A percentile compares a stretch with the other conserved stretches of the same genome.
Evolutionary conservation across 2,329 filamentous ascomycete species (phyloP).

Genomic region (Sporothrix protearum): DNA sequence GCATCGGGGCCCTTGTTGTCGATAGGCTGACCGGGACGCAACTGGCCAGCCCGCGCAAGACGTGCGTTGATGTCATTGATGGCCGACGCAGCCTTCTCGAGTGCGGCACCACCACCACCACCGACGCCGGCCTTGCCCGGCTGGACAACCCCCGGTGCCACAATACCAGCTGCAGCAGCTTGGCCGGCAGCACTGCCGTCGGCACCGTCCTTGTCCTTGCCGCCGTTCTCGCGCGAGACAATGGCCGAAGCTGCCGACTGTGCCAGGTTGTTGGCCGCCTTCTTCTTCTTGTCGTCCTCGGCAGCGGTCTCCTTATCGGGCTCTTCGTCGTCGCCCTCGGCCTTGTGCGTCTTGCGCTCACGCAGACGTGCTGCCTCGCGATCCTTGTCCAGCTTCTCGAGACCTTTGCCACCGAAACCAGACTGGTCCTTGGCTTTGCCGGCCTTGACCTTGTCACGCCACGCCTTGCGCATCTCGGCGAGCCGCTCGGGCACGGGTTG

Average conservation of each 20-base stretch:
- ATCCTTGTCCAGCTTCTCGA: constrained; percentile 87
- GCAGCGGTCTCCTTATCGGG: constrained; percentile 60
- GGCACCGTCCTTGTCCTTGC: constrained; percentile 41
- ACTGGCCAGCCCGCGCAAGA: constrained; percentile 81
- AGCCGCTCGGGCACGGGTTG: constrained; percentile 72
- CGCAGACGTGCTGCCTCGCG: constrained; percentile 81
- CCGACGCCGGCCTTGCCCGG: neutral
- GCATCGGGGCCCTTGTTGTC: constrained; percentile 98
- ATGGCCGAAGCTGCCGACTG: constrained; percentile 59
- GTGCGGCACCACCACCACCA: constrained; percentile 45
- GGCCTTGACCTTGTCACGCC: constrained; percentile 85
- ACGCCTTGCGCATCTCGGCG: constrained; percentile 64
- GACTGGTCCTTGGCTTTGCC: constrained; percentile 86
- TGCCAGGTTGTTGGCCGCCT: constrained; percentile 63
- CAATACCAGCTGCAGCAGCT: neutral
- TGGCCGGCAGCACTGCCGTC: constrained; percentile 20
- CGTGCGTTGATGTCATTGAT: constrained; percentile 88
- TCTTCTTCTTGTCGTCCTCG: constrained; percentile 65
- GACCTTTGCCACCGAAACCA: constrained; percentile 91
- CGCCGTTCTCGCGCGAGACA: constrained; percentile 48
- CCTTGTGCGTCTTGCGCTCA: constrained; percentile 85
- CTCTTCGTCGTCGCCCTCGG: constrained; percentile 79
- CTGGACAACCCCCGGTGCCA: constrained; percentile 35
- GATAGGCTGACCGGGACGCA: constrained; percentile 88
- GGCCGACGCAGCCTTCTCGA: constrained; percentile 86